A percentile compares a stretch with the other conserved stretches of the same genome.
These are phyloP conservation scores for Phaeosphaeria sp. DNA, from an alignment of 2,329 filamentous ascomycete species.

Conservation along the genomic window DNA sequence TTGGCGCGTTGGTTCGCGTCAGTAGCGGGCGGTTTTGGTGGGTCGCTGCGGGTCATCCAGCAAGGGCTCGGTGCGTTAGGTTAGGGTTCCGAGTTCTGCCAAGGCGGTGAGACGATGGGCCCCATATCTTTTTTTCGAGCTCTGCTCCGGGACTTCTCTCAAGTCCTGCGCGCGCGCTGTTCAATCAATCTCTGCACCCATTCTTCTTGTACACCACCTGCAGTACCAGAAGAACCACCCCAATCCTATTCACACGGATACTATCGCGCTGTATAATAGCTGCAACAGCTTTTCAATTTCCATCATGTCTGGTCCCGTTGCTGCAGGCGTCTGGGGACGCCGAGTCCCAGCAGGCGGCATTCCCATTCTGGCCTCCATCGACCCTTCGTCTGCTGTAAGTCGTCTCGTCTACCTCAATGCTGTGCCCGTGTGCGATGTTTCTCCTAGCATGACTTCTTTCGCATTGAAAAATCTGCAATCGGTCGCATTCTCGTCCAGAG, in stretches of 20 bases:
- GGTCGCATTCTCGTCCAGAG: conserved; percentile 7
- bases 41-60: not conserved
- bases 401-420: not conserved
- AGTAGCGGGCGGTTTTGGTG: conserved; percentile 10
- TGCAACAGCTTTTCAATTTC: conserved; percentile 10
- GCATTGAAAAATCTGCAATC: not conserved
- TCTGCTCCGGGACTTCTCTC: conserved; percentile 19
- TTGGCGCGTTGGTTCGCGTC: conserved; percentile 16
- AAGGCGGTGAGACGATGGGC: conserved; percentile 28
- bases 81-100: conserved; percentile 16
- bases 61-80: too few relatives aligned
- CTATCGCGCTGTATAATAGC: not conserved
- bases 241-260: not conserved
- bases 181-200: not conserved
- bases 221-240: conserved; percentile 6
- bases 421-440: not conserved
- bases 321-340: conserved; percentile 88
- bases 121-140: conserved; percentile 29
- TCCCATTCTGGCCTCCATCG: conserved; percentile 74
- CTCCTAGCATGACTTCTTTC: not conserved
- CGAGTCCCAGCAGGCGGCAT: conserved; percentile 86
- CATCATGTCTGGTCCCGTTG: conserved; percentile 49
- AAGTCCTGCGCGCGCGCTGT: conserved; percentile 14
- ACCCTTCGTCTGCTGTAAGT: conserved; percentile 85
- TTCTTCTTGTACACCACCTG: conserved; percentile 17